Base-by-base conservation (phyloP, 2,329 filamentous ascomycete genomes). In the Seiridium unicorne region DNA sequence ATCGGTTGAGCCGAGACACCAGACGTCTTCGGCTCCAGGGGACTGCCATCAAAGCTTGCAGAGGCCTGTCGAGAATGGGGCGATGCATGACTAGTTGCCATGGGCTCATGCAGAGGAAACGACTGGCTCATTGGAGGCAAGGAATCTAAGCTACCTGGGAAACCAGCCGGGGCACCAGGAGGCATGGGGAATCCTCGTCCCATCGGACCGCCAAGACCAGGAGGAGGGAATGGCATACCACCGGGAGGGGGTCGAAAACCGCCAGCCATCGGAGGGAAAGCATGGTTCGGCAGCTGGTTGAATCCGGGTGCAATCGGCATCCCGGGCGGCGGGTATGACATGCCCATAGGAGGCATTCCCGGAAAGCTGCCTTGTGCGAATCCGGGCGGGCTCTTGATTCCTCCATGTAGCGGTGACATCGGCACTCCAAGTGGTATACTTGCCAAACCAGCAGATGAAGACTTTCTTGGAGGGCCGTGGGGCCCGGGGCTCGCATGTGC, bases 21-120 rank as follows among this genome's bases (percentile, higher is more conserved):
- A 44, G 68, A 49, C 63, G 53, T 60, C 55, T 61, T 65, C 60
- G 66, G 51, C 60, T 72, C 65, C 44, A 69, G 48, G 36, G 81
- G 77, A 13, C 79, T 79, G 3, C 65, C 47, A 7, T 93, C 90
- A 62, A 89, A 86, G 10, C 89, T 88, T 10, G 81, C 81, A 5
- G 92, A 96, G 9, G 86, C 83, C 66, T 96, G 92, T 63, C 93
- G 84, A 7, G 89, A 89, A 74, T 96, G 93, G 4, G 84, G 73
- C 54, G 80, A 72, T 6, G 80, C 73, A 18, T 73, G 75, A 55
- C 72, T 71, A 58, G 78, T 63, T 71, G 73, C 35, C 66, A 68
- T 54, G 64, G 63, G 60, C 61, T 69, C 62, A 46, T 69, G 66
- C 36, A 65, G 60, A 8, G 72, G 72, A 64, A 80, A 80, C 34